Conservation (phyloP, 2,329 filamentous ascomycete species). For the Xylaria digitata region DNA sequence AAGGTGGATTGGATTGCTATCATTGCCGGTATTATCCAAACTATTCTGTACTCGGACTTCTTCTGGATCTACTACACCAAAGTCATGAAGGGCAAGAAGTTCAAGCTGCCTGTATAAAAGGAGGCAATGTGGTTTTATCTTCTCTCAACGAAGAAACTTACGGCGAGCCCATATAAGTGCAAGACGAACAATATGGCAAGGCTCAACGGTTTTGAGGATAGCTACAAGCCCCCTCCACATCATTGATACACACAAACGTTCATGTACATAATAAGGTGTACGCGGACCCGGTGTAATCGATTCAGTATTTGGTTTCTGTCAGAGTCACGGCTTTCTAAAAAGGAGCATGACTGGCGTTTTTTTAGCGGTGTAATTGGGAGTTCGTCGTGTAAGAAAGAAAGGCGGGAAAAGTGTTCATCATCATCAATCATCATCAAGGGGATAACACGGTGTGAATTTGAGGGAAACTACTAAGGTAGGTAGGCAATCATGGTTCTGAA, state of each 20-base stretch:
- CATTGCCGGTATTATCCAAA: conserved; percentile 90
- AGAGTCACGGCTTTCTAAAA: conserved; percentile 31
- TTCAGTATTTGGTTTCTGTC: conserved; percentile 15
- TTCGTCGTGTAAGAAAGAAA: conserved; percentile 35
- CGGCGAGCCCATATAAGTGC: background rate
- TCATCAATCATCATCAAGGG: conserved; percentile 14
- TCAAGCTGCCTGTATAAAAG: conserved; percentile 81
- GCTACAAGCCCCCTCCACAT: conserved; percentile 5
- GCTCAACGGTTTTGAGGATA: conserved; percentile 6
- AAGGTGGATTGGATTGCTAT: conserved; percentile 87
- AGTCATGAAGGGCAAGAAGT: conserved; percentile 89
- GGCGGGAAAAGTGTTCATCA: conserved; percentile 20
- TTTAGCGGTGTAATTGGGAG: conserved; percentile 34
- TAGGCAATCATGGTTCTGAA: conserved; percentile 20
- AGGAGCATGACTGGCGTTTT: conserved; percentile 40
- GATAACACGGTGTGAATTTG: conserved; percentile 28
- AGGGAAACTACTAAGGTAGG: conserved; percentile 10
- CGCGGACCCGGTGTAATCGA: background rate
- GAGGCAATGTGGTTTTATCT: background rate
- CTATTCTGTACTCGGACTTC: conserved; percentile 96
- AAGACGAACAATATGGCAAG: background rate
- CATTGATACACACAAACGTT: background rate
- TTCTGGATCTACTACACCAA: conserved; percentile 99
- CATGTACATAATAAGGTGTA: conserved; percentile 5
- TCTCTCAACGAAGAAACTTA: background rate